Percentiles rank a stretch among this genome's conserved stretches.
Conservation (phyloP, 164 flowering plant species). For the Dillenia turbinata region DNA sequence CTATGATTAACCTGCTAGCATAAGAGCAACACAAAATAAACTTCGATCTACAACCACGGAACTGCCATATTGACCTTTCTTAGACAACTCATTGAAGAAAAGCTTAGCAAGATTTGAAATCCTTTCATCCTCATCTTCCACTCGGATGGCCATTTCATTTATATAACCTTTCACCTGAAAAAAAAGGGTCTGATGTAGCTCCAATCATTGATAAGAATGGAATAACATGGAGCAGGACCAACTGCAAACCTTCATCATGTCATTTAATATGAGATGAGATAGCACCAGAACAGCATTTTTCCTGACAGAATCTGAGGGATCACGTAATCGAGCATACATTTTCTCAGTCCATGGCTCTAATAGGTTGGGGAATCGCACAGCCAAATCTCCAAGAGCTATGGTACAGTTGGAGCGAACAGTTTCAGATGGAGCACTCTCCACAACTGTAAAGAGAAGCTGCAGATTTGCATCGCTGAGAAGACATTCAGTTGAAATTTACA, state of each 20-base stretch:
- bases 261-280: constrained; percentile 96
- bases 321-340: constrained; percentile 84
- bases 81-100: constrained; percentile 88
- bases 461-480: constrained; percentile 81
- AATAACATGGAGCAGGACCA: constrained; percentile 6
- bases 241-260: constrained; percentile 93
- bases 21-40: neutral
- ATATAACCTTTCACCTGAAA: constrained; percentile 94
- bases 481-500: constrained; percentile 11
- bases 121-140: constrained; percentile 94
- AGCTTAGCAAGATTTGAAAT: constrained; percentile 88
- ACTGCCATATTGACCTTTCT: constrained; percentile 60
- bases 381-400: constrained; percentile 90
- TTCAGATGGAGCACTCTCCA: constrained; percentile 83
- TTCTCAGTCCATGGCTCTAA: constrained; percentile 99
- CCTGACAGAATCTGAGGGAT: constrained; percentile 76
- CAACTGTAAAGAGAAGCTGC: constrained; percentile 96
- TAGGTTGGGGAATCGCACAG: constrained; percentile 96
- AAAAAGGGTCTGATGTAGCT: constrained; percentile 8
- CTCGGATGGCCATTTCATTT: constrained; percentile 82
- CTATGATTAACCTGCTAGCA: neutral
- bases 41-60: neutral
- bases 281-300: constrained; percentile 97
- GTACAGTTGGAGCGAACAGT: constrained; percentile 94
- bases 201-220: neutral